Evolutionary conservation across 2,329 filamentous ascomycete species (phyloP), one percentile per base, ranked within the genome.

Genomic region (Fusarium lyarnte): DNA sequence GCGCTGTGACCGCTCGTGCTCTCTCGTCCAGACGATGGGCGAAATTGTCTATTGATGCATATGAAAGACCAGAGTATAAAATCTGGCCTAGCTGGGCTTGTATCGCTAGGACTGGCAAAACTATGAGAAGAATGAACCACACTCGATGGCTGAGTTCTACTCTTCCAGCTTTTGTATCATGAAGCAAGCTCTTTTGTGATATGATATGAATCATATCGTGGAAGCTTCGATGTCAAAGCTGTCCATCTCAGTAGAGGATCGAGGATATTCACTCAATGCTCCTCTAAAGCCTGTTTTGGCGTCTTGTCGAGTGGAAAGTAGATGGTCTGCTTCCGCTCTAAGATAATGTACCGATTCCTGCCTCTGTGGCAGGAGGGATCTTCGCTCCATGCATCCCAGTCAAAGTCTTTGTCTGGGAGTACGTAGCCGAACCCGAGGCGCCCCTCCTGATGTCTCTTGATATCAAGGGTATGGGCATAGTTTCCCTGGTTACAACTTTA

Each of bases 31-130:
- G 29, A 0, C 55, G 58, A 6, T 6, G 16, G 2, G 72, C 69
- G 41, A 76, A 65, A 29, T 62, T 66, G 21, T 62, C 42, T 1
- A 67, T 27, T 2, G 66, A 41, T 2, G 57, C 58, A 14, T 74
- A 17, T 5, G 64, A 49, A 0, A 71, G 66, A 8, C 29, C 71
- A 4, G 61, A 63, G n/a, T 63, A 67, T 25, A 67, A 17, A 3
- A 74, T 58, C 4, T 35, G 27, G 6, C 69, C 70, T 3, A 76
- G 35, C 0, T 17, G 58, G 8, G 17, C 54, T 5, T 47, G 6
- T 66, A 77, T 72, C 1, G 59, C 60, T 0, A 77, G 27, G 14
- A 14, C 14, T 27, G 25, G 12, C 17, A 45, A 45, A 27, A 21
- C 10, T 8, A 29, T 3, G 13, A 3, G 19, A 47, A n/a, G 45